A percentile compares a stretch with the other conserved stretches of the same genome.
phyloP scores from a whole-genome alignment of 2,329 filamentous ascomycete genomes.

The Sarocladium kiliense region DNA sequence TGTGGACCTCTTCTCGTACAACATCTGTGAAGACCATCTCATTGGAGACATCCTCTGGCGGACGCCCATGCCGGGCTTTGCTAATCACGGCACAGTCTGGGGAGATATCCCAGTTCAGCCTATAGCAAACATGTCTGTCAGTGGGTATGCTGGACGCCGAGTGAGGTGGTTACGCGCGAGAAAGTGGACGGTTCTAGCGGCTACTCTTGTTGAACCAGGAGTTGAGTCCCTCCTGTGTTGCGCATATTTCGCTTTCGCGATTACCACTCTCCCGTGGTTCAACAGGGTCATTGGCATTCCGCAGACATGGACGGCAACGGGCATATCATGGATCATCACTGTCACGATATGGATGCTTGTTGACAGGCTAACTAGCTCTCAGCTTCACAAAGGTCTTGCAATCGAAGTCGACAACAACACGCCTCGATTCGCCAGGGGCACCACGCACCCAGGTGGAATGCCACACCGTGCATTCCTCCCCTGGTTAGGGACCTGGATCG shows the following conservation, averaged over 20 bases:
- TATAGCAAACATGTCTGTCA: slow-evolving; percentile 72
- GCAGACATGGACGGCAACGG: slow-evolving; percentile 64
- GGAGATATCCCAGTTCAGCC: slow-evolving; percentile 90
- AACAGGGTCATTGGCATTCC: slow-evolving; percentile 45
- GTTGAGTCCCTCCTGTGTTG: slow-evolving; percentile 86
- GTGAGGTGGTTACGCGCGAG: slow-evolving; percentile 88
- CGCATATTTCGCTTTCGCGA: slow-evolving; percentile 70
- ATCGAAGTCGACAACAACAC: slow-evolving; percentile 68
- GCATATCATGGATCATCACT: slow-evolving; percentile 58
- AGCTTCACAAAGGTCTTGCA: slow-evolving; percentile 67
- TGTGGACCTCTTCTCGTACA: slow-evolving; percentile 88
- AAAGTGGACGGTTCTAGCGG: slow-evolving; percentile 87
- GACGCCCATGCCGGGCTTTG: slow-evolving; percentile 55
- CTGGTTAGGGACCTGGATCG: slow-evolving; percentile 81
- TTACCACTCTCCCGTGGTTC: slow-evolving; percentile 68
- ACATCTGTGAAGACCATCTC: slow-evolving; percentile 96
- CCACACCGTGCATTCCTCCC: slow-evolving; percentile 17
- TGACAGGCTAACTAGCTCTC: slow-evolving; percentile 69
- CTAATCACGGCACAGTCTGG: slow-evolving; percentile 78
- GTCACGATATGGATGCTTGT: slow-evolving; percentile 66
- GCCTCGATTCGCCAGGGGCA: slow-evolving; percentile 63
- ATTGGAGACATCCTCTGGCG: slow-evolving; percentile 92
- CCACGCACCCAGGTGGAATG: slow-evolving; percentile 28
- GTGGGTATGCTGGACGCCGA: slow-evolving; percentile 72
- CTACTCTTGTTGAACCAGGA: slow-evolving; percentile 87